phyloP scores from a whole-genome alignment of 225 moss, liverwort and hornwort genomes.

The Ulota crispa region DNA sequence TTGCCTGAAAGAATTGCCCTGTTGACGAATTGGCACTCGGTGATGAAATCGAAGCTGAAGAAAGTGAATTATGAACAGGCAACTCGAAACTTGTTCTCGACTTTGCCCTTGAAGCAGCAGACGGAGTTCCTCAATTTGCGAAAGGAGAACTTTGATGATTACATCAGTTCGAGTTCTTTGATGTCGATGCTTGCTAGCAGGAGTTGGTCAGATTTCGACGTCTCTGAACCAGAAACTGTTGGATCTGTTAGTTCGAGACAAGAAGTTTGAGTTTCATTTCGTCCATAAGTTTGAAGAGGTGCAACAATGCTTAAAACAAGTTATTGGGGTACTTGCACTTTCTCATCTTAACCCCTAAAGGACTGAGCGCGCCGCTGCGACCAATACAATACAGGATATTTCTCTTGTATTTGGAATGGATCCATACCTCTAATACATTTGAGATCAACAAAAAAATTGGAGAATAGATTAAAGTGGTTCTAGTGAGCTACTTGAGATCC shows the following conservation, averaged over 20 bases:
- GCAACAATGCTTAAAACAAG: background rate
- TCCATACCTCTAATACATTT: too few relatives aligned
- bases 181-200: slow-evolving; percentile 11
- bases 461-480: too few relatives aligned
- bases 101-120: slow-evolving; percentile 26
- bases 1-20: slow-evolving; percentile 28
- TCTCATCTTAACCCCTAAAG: too few relatives aligned
- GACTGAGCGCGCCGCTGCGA: too few relatives aligned
- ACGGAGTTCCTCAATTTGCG: slow-evolving; percentile 1
- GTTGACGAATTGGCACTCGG: slow-evolving; percentile 17
- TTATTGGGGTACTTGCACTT: background rate
- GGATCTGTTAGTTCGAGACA: background rate
- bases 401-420: too few relatives aligned
- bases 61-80: background rate
- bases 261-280: background rate
- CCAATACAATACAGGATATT: too few relatives aligned
- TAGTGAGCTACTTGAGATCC: too few relatives aligned
- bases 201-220: slow-evolving; percentile 9
- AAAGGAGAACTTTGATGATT: slow-evolving; percentile 17
- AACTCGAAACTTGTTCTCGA: slow-evolving; percentile 18
- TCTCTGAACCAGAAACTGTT: background rate
- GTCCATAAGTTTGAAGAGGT: background rate
- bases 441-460: too few relatives aligned
- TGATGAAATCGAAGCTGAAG: background rate
- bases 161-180: background rate